Evolutionary conservation across 2,329 filamentous ascomycete genomes (phyloP).

Genomic region (Emericellopsis atlantica): DNA sequence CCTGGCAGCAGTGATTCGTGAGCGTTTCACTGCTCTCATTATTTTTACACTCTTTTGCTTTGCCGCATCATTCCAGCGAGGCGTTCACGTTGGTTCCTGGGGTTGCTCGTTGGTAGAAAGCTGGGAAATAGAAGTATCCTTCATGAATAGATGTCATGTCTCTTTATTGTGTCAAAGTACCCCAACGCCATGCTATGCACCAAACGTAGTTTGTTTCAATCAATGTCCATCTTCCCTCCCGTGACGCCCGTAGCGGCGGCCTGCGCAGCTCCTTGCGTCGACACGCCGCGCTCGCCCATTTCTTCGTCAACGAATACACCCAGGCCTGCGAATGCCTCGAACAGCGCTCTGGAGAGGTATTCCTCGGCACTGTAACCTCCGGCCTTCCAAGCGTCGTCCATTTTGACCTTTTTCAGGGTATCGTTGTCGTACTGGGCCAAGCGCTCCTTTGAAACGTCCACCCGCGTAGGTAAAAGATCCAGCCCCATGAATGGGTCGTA

Average conservation of each 20-base stretch:
- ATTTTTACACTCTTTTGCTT: not conserved
- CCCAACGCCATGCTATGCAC: slow-evolving; percentile 1
- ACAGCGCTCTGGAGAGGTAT: slow-evolving; percentile 69
- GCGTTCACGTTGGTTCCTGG: slow-evolving; percentile 6
- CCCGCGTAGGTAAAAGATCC: slow-evolving; percentile 55
- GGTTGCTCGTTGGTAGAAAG: too few species aligned
- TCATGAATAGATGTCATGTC: not conserved
- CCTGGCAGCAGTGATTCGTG: slow-evolving; percentile 39
- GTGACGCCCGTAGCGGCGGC: slow-evolving; percentile 17
- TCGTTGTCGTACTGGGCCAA: slow-evolving; percentile 62
- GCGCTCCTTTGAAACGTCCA: slow-evolving; percentile 34
- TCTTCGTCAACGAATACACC: slow-evolving; percentile 82
- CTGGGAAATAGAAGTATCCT: not conserved
- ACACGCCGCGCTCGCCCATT: slow-evolving; percentile 27
- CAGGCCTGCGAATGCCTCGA: slow-evolving; percentile 81
- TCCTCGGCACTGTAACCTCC: slow-evolving; percentile 77
- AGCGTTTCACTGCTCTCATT: not conserved
- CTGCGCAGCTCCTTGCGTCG: slow-evolving; percentile 20
- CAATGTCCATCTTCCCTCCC: slow-evolving; percentile 32
- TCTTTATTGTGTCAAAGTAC: not conserved
- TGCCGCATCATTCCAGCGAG: slow-evolving; percentile 10
- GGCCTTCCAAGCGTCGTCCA: slow-evolving; percentile 53
- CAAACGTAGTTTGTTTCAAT: slow-evolving; percentile 9
- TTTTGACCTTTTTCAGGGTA: slow-evolving; percentile 55
- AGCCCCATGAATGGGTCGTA: slow-evolving; percentile 86